A percentile compares a stretch with the other conserved stretches of the same genome.
These are phyloP conservation scores for Moringa oleifera DNA, from an alignment of 345 rosid genomes.

Conservation along the genomic window DNA sequence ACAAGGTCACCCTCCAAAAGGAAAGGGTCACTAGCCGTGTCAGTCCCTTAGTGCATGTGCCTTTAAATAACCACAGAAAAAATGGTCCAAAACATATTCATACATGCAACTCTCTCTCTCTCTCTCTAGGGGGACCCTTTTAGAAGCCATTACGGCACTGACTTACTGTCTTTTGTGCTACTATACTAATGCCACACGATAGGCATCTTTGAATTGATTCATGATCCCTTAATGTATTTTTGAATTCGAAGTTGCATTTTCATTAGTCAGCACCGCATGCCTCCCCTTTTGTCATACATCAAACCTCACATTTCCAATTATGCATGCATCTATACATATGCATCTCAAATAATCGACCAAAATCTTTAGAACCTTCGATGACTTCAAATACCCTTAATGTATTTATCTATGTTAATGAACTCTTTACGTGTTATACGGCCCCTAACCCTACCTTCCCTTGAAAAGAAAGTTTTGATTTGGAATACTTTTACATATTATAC, in stretches of 20 bases:
- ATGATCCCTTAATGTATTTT: too few species aligned
- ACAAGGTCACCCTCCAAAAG: slow-evolving; percentile 12
- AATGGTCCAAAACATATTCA: slow-evolving; percentile 20
- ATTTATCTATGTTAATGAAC: too few species aligned
- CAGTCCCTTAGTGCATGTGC: slow-evolving; percentile 21
- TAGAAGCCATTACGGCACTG: slow-evolving; percentile 20
- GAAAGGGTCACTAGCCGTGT: slow-evolving; percentile 8
- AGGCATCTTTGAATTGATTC: slow-evolving; percentile 35
- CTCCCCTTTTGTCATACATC: too few species aligned
- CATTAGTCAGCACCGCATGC: background rate
- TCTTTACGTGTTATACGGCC: too few species aligned
- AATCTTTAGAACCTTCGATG: too few species aligned
- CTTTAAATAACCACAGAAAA: background rate
- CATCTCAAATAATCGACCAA: too few species aligned
- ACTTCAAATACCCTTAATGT: too few species aligned
- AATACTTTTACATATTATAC: too few species aligned
- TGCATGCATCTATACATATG: too few species aligned
- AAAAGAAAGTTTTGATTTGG: too few species aligned
- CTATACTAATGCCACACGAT: slow-evolving; percentile 28
- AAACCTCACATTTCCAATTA: background rate
- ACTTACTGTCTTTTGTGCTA: background rate
- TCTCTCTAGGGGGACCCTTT: slow-evolving; percentile 9
- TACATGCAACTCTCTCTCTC: slow-evolving; percentile 4
- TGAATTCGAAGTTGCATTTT: background rate
- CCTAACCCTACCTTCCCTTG: too few species aligned